Evolutionary conservation across 2,329 filamentous ascomycete genomes (phyloP).

Genomic region (Colletotrichum lini): DNA sequence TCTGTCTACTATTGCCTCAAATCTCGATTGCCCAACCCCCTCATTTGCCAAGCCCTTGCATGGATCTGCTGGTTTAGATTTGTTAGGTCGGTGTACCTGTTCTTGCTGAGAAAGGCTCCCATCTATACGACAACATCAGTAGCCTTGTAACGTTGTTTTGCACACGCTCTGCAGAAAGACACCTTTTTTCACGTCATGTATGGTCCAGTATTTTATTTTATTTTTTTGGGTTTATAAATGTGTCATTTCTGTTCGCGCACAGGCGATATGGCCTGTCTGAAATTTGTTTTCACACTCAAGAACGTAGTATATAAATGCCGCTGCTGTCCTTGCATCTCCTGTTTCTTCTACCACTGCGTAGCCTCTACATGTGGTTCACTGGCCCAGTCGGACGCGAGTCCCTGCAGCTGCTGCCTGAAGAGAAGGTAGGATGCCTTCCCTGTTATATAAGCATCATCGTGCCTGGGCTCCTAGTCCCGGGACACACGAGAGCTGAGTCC

Average conservation of each 20-base stretch:
- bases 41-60: neutral
- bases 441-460: conserved; percentile 1
- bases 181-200: neutral
- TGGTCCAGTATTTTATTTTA: neutral
- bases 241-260: conserved; percentile 9
- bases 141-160: neutral
- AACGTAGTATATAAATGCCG: neutral
- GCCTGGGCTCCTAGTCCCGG: conserved; percentile 33
- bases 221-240: neutral
- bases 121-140: neutral
- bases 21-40: neutral
- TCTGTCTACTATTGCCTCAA: conserved; percentile 2
- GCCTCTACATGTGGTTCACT: conserved; percentile 6
- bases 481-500: conserved; percentile 55
- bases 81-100: neutral
- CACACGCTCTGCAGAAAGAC: neutral
- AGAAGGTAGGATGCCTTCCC: neutral
- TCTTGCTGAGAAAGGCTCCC: neutral
- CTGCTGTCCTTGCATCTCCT: neutral
- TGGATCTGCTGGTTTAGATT: too few relatives aligned
- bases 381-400: conserved; percentile 23
- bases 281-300: neutral
- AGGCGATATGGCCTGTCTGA: neutral
- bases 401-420: conserved; percentile 19
- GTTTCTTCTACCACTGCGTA: conserved; percentile 19